Evolutionary conservation across 2,329 filamentous ascomycete species (phyloP), one percentile per base, ranked within the genome.

Genomic region (Tolypocladium ophioglossoides): DNA sequence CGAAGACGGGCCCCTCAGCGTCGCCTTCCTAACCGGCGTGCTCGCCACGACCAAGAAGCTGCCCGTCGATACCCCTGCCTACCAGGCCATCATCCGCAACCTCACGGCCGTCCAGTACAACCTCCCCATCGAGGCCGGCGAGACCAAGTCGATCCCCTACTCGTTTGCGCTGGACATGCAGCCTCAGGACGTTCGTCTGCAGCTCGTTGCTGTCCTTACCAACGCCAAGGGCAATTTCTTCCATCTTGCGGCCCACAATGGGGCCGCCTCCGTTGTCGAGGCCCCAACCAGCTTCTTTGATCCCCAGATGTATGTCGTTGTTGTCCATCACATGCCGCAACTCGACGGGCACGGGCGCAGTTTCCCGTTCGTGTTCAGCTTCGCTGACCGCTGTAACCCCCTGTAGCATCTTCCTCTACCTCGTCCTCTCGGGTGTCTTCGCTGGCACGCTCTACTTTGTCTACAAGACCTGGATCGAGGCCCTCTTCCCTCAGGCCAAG

Each of bases 381-480:
- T 80, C 86, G 14, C 44, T 54, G 44, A 56, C 54, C 50, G 22
- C 11, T 52, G n/a, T n/a, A 11, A 6, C 1, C 1, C 3, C 0
- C 3, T 11, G 16, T 54, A 97, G 94, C 69, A 90, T 97, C 75
- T 99, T 99, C 84, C 84, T 99, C 59, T 97, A 97, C 78, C 79
- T 96, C 69, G 85, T 97, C 78, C 87, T 99, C 63, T 78, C 86
- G 53, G 85, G 80, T 58, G 82, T 79, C 59, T 95, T 95, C 69
- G 83, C 74, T 60, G 91, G 87, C 58, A 90, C 86, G 53, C 82
- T 87, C 69, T 96, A 92, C 83, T 96, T 96, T 73, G 90, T 96
- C 75, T 99, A 99, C 83, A 94, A 87, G 78, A 95, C 92, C 66
- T 97, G 92, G 91, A 87, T 99, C 73, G 89, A 91, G 65, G 86